These are phyloP conservation scores for Alternaria metachromatica DNA, from an alignment of 2,329 filamentous ascomycete species.

Conservation along the genomic window DNA sequence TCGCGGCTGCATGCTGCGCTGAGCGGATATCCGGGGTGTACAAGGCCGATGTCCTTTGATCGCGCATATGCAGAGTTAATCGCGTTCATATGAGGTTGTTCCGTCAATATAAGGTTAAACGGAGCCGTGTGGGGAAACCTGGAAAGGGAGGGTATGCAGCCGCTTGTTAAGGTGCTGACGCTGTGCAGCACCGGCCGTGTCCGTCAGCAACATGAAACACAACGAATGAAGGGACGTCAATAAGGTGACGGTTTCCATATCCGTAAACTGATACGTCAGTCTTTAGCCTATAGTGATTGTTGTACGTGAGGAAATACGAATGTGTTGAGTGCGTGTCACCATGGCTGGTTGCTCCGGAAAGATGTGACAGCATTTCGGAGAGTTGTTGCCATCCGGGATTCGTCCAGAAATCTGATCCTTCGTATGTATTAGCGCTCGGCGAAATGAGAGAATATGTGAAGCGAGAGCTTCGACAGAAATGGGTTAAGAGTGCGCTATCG, in stretches of 20 bases:
- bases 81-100: conserved; percentile 1
- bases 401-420: not conserved
- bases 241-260: not conserved
- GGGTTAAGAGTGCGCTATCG: not conserved
- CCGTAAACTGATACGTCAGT: not conserved
- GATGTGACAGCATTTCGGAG: not conserved
- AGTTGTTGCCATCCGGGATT: not conserved
- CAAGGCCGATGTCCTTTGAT: not conserved
- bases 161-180: conserved; percentile 4
- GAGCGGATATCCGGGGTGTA: not conserved
- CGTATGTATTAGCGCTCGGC: not conserved
- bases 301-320: not conserved
- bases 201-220: conserved; percentile 12
- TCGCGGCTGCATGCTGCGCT: not conserved
- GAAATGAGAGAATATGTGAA: not conserved
- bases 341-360: not conserved
- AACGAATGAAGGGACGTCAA: not conserved
- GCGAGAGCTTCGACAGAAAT: not conserved
- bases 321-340: not conserved
- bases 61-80: not conserved
- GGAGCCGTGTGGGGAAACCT: not conserved
- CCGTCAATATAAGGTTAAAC: conserved; percentile 14
- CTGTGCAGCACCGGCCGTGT: not conserved
- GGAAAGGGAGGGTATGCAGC: conserved; percentile 6
- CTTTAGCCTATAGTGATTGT: conserved; percentile 10